Conservation (phyloP, 768 basidiomycete genomes). For the Dentipellis sp. region DNA sequence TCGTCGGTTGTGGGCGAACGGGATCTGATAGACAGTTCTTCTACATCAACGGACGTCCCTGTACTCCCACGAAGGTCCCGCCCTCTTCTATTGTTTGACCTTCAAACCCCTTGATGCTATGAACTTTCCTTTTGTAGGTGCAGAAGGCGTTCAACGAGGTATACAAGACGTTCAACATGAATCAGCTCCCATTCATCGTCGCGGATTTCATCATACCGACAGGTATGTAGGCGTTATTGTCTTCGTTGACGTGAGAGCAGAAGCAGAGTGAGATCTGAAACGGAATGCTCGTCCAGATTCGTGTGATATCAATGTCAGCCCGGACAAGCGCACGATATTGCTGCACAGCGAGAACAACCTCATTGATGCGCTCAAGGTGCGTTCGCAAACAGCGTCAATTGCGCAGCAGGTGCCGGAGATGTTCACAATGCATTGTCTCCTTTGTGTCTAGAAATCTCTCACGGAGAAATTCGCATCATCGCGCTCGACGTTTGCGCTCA, state of each 20-base stretch:
- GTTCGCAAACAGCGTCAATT: not conserved
- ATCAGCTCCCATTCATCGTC: constrained; percentile 74
- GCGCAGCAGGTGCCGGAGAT: not conserved
- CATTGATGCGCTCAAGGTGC: constrained; percentile 69
- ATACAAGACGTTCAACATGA: constrained; percentile 71
- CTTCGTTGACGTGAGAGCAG: not conserved
- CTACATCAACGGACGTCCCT: constrained; percentile 89
- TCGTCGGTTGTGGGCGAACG: constrained; percentile 63
- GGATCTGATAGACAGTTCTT: constrained; percentile 86
- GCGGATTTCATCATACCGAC: constrained; percentile 80
- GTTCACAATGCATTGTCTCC: not conserved
- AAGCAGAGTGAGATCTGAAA: not conserved
- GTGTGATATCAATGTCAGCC: constrained; percentile 91
- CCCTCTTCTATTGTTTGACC: not conserved
- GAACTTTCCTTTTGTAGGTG: constrained; percentile 36
- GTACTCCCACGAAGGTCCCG: constrained; percentile 61
- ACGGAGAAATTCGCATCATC: constrained; percentile 7
- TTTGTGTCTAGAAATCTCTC: constrained; percentile 3
- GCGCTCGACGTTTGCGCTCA: constrained; percentile 13
- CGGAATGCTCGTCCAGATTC: constrained; percentile 35
- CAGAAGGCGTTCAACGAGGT: constrained; percentile 90
- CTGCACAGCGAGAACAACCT: constrained; percentile 81
- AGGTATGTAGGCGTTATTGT: constrained; percentile 44
- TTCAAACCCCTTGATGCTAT: not conserved
- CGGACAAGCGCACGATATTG: constrained; percentile 94